These are phyloP conservation scores for Hyaloperonospora arabidopsidis DNA, from an alignment of 352 stramenopile species.

Conservation along the genomic window DNA sequence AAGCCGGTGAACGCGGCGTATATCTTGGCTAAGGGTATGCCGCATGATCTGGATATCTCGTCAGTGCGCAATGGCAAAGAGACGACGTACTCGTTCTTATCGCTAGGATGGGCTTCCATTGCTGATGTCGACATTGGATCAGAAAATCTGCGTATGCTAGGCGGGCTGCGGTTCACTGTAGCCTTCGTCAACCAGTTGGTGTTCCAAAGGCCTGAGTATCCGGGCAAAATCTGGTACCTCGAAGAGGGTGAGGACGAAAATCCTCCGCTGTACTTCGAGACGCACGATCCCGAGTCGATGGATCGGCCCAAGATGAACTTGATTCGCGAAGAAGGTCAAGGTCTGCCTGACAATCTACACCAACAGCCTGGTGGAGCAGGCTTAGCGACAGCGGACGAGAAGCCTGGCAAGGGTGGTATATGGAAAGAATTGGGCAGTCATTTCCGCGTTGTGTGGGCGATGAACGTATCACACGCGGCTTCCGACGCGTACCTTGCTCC, in stretches of 20 bases:
- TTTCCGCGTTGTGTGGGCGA: conserved; percentile 58
- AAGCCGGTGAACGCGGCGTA: conserved; percentile 51
- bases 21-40: conserved; percentile 54
- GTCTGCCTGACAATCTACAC: conserved; percentile 6
- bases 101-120: conserved; percentile 75
- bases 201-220: conserved; percentile 43
- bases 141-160: conserved; percentile 61
- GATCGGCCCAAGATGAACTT: conserved; percentile 38
- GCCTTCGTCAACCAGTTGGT: conserved; percentile 51
- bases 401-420: conserved; percentile 9
- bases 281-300: conserved; percentile 24
- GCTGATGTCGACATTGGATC: conserved; percentile 76
- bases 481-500: conserved; percentile 45
- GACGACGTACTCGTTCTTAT: conserved; percentile 72
- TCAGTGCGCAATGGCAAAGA: conserved; percentile 50
- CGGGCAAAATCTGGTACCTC: conserved; percentile 53
- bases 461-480: conserved; percentile 53
- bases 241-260: conserved; percentile 28
- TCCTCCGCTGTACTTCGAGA: conserved; percentile 34
- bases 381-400: conserved; percentile 3
- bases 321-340: conserved; percentile 29
- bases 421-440: conserved; percentile 44
- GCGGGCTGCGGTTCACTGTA: conserved; percentile 57
- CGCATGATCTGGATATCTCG: conserved; percentile 62
- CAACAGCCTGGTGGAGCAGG: neutral